A percentile compares a stretch with the other conserved stretches of the same genome.
Evolutionary conservation across 2,329 filamentous ascomycete genomes (phyloP).

Genomic region (Fusarium chaquense): DNA sequence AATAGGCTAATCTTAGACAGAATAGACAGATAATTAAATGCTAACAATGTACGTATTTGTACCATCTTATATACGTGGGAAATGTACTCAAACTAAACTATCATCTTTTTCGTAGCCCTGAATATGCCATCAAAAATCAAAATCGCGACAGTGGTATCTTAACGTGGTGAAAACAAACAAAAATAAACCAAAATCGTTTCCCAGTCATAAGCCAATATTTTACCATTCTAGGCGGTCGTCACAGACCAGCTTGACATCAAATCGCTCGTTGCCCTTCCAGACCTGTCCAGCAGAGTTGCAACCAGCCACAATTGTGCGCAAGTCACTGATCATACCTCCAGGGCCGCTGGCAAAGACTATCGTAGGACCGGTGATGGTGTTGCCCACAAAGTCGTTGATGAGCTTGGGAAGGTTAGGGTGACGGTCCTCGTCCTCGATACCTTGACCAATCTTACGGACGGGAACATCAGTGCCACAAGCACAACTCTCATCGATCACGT

Average conservation of each 20-base stretch:
- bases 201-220: not conserved
- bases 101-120: conserved; percentile 5
- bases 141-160: conserved; percentile 43
- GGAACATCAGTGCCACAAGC: conserved; percentile 48
- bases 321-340: conserved; percentile 68
- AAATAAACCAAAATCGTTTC: conserved; percentile 6
- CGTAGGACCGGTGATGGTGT: conserved; percentile 62
- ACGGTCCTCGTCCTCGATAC: conserved; percentile 48
- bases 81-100: conserved; percentile 4
- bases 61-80: conserved; percentile 1
- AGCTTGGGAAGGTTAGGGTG: conserved; percentile 62
- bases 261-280: conserved; percentile 68
- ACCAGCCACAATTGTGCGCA: conserved; percentile 65
- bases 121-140: conserved; percentile 29
- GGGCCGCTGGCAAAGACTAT: conserved; percentile 72
- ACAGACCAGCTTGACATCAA: conserved; percentile 67
- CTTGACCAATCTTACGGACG: conserved; percentile 49
- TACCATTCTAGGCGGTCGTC: conserved; percentile 71
- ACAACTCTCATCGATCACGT: conserved; percentile 40
- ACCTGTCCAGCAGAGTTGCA: conserved; percentile 66
- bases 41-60: not conserved
- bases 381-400: conserved; percentile 62
- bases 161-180: conserved; percentile 22
- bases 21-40: not conserved
- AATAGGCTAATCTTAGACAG: not conserved